phyloP scores from a whole-genome alignment of 176 grass and related monocot species.

The Metroxylon sagu region DNA sequence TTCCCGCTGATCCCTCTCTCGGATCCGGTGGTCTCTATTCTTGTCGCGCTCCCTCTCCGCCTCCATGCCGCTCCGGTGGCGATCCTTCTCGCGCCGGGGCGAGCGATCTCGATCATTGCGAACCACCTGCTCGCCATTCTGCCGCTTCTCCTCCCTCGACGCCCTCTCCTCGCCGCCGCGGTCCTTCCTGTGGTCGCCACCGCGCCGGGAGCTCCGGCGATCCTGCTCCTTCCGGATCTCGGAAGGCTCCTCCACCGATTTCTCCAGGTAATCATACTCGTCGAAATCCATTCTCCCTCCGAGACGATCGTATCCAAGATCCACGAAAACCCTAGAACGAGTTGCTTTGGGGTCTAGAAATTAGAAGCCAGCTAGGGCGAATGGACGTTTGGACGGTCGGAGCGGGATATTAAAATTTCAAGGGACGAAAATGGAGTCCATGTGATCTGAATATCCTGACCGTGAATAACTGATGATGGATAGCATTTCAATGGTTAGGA shows the following conservation, averaged over 20 bases:
- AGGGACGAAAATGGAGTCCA: too few relatives aligned
- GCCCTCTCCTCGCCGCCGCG: neutral
- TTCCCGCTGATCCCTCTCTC: slow-evolving; percentile 10
- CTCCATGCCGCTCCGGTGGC: neutral
- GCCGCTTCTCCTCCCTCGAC: slow-evolving; percentile 1
- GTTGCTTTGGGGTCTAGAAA: too few relatives aligned
- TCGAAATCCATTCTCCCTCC: slow-evolving; percentile 9
- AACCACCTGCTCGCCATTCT: slow-evolving; percentile 2
- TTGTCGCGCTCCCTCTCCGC: slow-evolving; percentile 8
- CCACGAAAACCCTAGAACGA: too few relatives aligned
- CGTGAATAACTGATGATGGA: too few relatives aligned
- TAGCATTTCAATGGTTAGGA: too few relatives aligned
- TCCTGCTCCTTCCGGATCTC: slow-evolving; percentile 12
- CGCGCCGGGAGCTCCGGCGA: neutral
- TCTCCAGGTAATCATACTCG: slow-evolving; percentile 19
- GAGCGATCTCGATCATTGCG: neutral
- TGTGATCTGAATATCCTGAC: too few relatives aligned
- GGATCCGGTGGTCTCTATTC: neutral
- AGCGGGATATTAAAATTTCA: too few relatives aligned
- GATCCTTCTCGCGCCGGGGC: neutral
- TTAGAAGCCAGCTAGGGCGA: too few relatives aligned
- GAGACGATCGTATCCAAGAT: too few relatives aligned
- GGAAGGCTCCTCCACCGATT: slow-evolving; percentile 5
- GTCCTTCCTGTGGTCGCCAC: neutral
- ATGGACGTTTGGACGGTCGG: too few relatives aligned